Evolutionary conservation across 441 rosid genomes (phyloP), one percentile per base, ranked within the genome.

Genomic region (Pelargonium citronellum): DNA sequence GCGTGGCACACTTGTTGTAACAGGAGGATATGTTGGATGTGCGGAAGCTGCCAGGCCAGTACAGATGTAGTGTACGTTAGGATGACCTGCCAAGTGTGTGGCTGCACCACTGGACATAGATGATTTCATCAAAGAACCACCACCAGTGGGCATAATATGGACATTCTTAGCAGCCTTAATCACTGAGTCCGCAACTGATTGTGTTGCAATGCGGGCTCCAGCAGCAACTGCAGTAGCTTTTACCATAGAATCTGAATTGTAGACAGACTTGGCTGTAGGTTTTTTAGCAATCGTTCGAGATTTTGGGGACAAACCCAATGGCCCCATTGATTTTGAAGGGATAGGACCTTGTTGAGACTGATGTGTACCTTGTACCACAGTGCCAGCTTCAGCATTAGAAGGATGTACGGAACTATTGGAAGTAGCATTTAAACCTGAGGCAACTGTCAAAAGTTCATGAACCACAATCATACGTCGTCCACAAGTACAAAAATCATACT

Each of bases 191-290:
- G 91, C 86, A 63, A 83, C 87, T 68, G 88, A 81, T 34, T 83
- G 83, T 69, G 89, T 79, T 75, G 83, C 86, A 79, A 89, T 86
- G 43, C 92, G 91, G n/a, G 95, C 95, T 37, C 97, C 97, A 15
- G 94, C 89, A 75, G 92, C 91, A 66, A 81, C 91, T 61, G 97
- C 91, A 76, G 90, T 83, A 71, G 98, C 98, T 74, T 86, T 83
- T 79, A 86, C 83, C 71, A 80, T 72, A 46, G 87, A 84, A 71
- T 86, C 91, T 7, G 84, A 71, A 72, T 78, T 76, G 49, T 74
- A 73, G 69, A 74, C 77, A 66, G 90, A 71, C 78, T 79, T 89
- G 13, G 71, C 67, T 16, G 74, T 74, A 22, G 84, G 34, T 65
- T 78, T 88, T 71, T 80, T 85, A 16, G 71, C 66, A 64, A 80